phyloP scores from a whole-genome alignment of 345 rosid species.

The Microcos paniculata region DNA sequence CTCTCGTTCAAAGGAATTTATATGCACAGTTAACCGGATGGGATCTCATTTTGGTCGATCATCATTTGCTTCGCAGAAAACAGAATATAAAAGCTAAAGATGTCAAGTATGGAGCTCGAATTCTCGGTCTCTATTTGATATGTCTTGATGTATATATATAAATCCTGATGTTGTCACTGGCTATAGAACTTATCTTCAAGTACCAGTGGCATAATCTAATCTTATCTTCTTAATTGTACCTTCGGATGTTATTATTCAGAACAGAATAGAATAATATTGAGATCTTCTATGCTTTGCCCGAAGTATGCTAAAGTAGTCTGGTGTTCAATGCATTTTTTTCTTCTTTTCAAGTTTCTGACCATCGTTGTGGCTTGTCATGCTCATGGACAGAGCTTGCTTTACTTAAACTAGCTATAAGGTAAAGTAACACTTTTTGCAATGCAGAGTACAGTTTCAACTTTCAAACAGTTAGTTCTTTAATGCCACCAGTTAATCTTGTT shows the following conservation, averaged over 20 bases:
- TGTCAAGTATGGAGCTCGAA: not conserved
- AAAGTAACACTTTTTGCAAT: not conserved
- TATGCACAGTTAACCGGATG: not conserved
- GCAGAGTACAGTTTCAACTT: not conserved
- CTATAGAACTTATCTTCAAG: not conserved
- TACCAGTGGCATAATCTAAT: not conserved
- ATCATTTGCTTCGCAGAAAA: not conserved
- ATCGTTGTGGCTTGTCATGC: not conserved
- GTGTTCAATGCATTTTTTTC: not conserved
- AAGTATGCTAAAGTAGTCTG: not conserved
- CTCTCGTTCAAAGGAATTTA: not conserved
- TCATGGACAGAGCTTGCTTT: not conserved
- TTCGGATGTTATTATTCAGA: not conserved
- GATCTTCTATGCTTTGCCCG: not conserved
- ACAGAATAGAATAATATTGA: not conserved
- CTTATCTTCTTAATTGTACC: not conserved
- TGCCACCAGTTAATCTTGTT: not conserved
- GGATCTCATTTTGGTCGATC: not conserved
- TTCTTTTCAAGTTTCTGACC: not conserved
- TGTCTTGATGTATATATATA: not conserved
- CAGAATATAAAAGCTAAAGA: not conserved
- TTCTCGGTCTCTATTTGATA: not conserved
- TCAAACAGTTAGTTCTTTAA: not conserved
- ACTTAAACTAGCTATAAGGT: not conserved
- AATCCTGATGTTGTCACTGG: not conserved